A percentile compares a stretch with the other conserved stretches of the same genome.
These are phyloP conservation scores for Chytriomyces sp. DNA, from an alignment of 192 early-diverging fungal species.

Conservation along the genomic window DNA sequence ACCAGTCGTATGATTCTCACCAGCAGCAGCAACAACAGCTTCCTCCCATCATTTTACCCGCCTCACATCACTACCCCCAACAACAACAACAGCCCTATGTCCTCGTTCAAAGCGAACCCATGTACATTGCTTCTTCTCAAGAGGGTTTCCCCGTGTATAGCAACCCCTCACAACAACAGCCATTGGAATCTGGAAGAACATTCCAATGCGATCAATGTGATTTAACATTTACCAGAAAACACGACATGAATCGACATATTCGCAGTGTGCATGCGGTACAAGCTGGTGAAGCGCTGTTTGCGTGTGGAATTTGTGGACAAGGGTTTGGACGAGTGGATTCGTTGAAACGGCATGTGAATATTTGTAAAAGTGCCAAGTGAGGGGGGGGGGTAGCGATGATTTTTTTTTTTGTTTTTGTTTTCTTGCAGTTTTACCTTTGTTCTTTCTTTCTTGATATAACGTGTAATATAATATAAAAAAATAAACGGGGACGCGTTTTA, in stretches of 20 bases:
- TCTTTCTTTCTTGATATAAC: background rate
- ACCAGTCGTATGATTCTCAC: too few species aligned
- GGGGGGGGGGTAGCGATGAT: background rate
- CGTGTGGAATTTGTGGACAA: background rate
- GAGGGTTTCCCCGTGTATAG: background rate
- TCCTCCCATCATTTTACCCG: background rate
- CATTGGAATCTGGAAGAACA: too few species aligned
- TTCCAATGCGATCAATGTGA: background rate
- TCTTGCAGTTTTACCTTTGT: background rate
- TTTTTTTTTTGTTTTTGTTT: background rate
- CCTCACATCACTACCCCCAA: background rate
- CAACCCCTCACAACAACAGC: background rate
- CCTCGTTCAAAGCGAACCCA: background rate
- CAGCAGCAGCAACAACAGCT: background rate
- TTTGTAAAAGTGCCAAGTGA: background rate
- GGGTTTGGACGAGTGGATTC: slow-evolving; percentile 23
- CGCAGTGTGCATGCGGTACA: slow-evolving; percentile 1
- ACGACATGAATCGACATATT: slow-evolving; percentile 5
- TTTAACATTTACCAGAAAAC: slow-evolving; percentile 10
- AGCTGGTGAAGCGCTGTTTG: slow-evolving; percentile 4
- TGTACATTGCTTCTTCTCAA: background rate
- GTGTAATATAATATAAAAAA: background rate
- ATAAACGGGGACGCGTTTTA: background rate
- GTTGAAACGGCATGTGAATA: slow-evolving; percentile 7
- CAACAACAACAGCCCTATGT: background rate